Percentiles rank a stretch among this genome's conserved stretches.
phyloP scores from a whole-genome alignment of 2,329 filamentous ascomycete genomes.

The Ophiostoma sp. region DNA sequence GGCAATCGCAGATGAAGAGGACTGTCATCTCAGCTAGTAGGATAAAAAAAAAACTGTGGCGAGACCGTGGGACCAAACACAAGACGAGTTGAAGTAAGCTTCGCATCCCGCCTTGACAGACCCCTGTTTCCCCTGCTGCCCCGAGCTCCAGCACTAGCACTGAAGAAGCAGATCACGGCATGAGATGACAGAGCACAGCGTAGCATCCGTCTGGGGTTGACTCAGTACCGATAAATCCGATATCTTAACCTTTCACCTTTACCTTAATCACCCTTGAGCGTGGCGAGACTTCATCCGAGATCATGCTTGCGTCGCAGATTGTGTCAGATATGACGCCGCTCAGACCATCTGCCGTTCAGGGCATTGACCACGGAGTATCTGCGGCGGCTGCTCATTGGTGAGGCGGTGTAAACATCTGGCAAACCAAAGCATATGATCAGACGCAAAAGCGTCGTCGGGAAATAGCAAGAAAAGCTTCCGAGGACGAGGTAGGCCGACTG shows the following conservation, averaged over 20 bases:
- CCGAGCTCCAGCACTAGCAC: background rate
- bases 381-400: background rate
- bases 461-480: background rate
- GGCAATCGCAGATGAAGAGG: no score
- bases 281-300: constrained; percentile 10
- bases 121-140: constrained; percentile 1
- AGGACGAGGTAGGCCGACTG: background rate
- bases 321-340: constrained; percentile 26
- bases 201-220: background rate
- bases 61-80: background rate
- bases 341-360: constrained; percentile 20
- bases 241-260: no score
- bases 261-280: background rate
- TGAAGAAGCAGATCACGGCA: background rate
- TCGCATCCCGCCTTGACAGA: background rate
- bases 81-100: background rate
- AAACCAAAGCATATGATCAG: background rate
- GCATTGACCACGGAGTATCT: constrained; percentile 26
- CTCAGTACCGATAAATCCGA: background rate
- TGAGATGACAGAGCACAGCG: background rate
- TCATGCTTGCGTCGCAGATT: constrained; percentile 13
- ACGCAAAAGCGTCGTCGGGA: no score
- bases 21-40: no score
- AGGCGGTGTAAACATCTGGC: background rate
- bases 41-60: no score